Conservation (phyloP, 306 rosid species). For the Prunus davidiana region DNA sequence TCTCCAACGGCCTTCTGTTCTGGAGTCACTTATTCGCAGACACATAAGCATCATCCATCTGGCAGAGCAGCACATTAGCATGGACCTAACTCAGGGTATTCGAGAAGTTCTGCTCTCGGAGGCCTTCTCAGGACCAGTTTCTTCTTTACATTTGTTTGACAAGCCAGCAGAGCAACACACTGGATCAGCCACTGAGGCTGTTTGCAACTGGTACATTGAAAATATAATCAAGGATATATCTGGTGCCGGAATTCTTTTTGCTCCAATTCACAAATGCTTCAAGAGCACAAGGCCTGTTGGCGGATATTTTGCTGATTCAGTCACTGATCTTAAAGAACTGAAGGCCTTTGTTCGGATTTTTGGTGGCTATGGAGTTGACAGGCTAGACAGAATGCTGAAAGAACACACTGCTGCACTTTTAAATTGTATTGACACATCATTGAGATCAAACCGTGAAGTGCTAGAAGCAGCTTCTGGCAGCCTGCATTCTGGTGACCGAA, state of each 20-base stretch:
- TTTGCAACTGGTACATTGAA: constrained; percentile 94
- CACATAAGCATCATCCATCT: constrained; percentile 87
- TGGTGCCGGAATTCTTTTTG: constrained; percentile 94
- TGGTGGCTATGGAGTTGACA: constrained; percentile 98
- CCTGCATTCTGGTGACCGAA: constrained; percentile 84
- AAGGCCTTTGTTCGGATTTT: constrained; percentile 85
- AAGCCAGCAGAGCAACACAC: constrained; percentile 81
- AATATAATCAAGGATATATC: constrained; percentile 88
- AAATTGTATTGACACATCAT: constrained; percentile 88
- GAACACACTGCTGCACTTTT: constrained; percentile 98
- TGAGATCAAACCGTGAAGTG: constrained; percentile 84
- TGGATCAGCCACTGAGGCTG: constrained; percentile 87
- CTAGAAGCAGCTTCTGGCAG: constrained; percentile 82
- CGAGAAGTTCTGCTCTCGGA: constrained; percentile 90
- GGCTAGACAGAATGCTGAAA: constrained; percentile 87
- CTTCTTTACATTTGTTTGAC: constrained; percentile 87
- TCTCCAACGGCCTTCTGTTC: constrained; percentile 92
- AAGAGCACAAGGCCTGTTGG: constrained; percentile 99
- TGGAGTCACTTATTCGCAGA: constrained; percentile 78
- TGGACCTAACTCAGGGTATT: constrained; percentile 94
- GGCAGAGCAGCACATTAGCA: constrained; percentile 98
- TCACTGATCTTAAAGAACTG: constrained; percentile 80
- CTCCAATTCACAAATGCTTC: constrained; percentile 86
- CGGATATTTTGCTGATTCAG: constrained; percentile 98
- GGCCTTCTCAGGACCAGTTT: constrained; percentile 93